Percentiles rank a stretch among this genome's conserved stretches.
Evolutionary conservation across 768 basidiomycete genomes (phyloP).

Genomic region (Rhodotorula paludigena): DNA sequence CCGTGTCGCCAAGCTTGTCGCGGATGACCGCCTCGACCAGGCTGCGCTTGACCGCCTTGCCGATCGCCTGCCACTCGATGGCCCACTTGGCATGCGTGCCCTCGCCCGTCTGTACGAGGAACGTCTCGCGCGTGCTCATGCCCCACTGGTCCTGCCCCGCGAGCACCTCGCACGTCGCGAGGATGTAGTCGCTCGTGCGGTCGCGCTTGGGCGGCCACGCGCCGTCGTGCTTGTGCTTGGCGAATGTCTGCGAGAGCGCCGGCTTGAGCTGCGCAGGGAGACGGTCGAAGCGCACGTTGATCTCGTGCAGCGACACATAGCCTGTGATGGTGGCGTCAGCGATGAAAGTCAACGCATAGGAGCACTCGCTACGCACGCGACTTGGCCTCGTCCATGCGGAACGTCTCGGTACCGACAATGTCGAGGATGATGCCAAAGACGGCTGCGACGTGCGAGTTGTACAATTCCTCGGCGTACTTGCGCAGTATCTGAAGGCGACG

Average conservation of each 20-base stretch:
- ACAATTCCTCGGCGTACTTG: constrained; percentile 69
- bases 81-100: constrained; percentile 30
- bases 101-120: constrained; percentile 23
- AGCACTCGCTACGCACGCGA: constrained; percentile 16
- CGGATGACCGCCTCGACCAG: constrained; percentile 72
- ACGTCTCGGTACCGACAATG: constrained; percentile 19
- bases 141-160: constrained; percentile 25
- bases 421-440: constrained; percentile 34
- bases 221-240: constrained; percentile 7
- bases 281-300: constrained; percentile 33
- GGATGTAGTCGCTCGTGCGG: constrained; percentile 15
- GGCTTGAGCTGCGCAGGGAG: constrained; percentile 6
- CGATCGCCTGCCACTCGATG: constrained; percentile 70
- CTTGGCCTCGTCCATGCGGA: constrained; percentile 4
- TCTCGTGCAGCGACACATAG: constrained; percentile 40
- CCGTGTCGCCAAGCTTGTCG: constrained; percentile 76
- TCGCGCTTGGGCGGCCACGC: constrained; percentile 20
- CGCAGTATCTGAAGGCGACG: constrained; percentile 61
- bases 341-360: neutral
- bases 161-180: constrained; percentile 30
- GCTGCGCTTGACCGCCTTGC: constrained; percentile 61
- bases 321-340: constrained; percentile 16
- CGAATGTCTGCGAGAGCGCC: constrained; percentile 29
- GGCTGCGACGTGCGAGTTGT: constrained; percentile 54
- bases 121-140: constrained; percentile 15